phyloP scores from a whole-genome alignment of 768 basidiomycete species.

The Lenzites betulinus region DNA sequence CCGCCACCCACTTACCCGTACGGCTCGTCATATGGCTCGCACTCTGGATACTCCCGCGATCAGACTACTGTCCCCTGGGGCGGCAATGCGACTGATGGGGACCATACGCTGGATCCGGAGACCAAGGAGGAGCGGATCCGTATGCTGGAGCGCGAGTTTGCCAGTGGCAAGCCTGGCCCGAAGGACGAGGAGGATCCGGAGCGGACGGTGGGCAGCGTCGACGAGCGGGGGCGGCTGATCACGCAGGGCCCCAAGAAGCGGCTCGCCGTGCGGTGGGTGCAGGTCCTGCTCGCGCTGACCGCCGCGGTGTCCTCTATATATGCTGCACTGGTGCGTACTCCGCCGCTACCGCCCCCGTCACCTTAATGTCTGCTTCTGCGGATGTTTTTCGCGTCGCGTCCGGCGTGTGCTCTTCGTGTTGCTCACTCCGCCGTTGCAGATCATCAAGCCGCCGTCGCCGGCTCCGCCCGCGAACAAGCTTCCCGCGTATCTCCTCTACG shows the following conservation, averaged over 20 bases:
- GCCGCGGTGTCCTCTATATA: constrained; percentile 61
- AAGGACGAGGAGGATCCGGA: constrained; percentile 47
- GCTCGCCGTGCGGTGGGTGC: constrained; percentile 45
- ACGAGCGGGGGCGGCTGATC: constrained; percentile 56
- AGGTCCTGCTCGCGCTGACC: constrained; percentile 52
- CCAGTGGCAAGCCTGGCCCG: constrained; percentile 36
- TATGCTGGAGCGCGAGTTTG: constrained; percentile 71
- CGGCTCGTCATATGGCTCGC: constrained; percentile 32
- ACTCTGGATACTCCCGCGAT: constrained; percentile 37
- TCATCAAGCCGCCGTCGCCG: constrained; percentile 52
- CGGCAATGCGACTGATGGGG: constrained; percentile 47
- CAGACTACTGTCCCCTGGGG: constrained; percentile 54
- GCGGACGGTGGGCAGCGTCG: constrained; percentile 58
- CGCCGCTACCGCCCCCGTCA: not conserved
- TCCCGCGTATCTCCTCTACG: constrained; percentile 58
- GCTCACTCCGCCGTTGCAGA: constrained; percentile 34
- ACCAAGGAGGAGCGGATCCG: constrained; percentile 71
- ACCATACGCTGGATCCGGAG: constrained; percentile 45
- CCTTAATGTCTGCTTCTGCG: constrained; percentile 1
- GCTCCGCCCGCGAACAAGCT: constrained; percentile 59
- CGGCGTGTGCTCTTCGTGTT: not conserved
- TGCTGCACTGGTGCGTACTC: constrained; percentile 55
- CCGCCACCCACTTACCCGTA: constrained; percentile 33
- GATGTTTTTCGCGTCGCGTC: not conserved
- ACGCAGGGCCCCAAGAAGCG: constrained; percentile 67